Evolutionary conservation across 177 flowering plant species (phyloP).

Genomic region (Tripterygium wilfordii): DNA sequence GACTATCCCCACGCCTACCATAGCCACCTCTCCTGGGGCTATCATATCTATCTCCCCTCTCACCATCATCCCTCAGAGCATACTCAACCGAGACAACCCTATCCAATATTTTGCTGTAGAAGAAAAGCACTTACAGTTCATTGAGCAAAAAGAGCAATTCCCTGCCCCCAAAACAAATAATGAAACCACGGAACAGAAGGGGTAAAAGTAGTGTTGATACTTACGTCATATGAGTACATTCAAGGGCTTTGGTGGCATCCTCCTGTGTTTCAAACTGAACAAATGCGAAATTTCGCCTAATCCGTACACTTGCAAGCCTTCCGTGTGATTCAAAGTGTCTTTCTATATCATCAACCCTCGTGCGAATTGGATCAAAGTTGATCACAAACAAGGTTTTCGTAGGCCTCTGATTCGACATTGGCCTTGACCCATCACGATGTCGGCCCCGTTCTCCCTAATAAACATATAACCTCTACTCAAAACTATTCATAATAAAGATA

Average conservation of each 20-base stretch:
- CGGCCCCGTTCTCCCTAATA: slow-evolving; percentile 74
- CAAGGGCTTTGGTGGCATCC: slow-evolving; percentile 95
- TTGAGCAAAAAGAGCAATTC: no score
- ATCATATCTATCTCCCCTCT: slow-evolving; percentile 45
- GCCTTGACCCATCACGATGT: slow-evolving; percentile 52
- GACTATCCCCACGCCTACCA: slow-evolving; percentile 58
- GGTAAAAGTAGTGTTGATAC: background rate
- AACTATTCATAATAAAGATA: no score
- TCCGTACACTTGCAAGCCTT: slow-evolving; percentile 66
- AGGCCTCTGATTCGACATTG: slow-evolving; percentile 62
- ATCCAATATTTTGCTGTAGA: slow-evolving; percentile 75
- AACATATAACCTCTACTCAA: background rate
- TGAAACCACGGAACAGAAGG: background rate
- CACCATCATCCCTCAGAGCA: slow-evolving; percentile 86
- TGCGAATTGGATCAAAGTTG: slow-evolving; percentile 79
- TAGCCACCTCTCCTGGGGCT: slow-evolving; percentile 71
- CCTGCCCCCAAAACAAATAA: no score
- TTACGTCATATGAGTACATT: slow-evolving; percentile 83
- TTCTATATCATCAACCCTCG: slow-evolving; percentile 69
- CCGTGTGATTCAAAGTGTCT: slow-evolving; percentile 90
- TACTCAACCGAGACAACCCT: slow-evolving; percentile 94
- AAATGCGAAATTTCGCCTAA: slow-evolving; percentile 89
- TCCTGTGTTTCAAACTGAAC: slow-evolving; percentile 94
- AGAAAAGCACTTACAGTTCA: background rate
- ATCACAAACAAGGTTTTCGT: slow-evolving; percentile 92